Conservation (phyloP, 768 basidiomycete species). For the Tulasnella sp. region DNA sequence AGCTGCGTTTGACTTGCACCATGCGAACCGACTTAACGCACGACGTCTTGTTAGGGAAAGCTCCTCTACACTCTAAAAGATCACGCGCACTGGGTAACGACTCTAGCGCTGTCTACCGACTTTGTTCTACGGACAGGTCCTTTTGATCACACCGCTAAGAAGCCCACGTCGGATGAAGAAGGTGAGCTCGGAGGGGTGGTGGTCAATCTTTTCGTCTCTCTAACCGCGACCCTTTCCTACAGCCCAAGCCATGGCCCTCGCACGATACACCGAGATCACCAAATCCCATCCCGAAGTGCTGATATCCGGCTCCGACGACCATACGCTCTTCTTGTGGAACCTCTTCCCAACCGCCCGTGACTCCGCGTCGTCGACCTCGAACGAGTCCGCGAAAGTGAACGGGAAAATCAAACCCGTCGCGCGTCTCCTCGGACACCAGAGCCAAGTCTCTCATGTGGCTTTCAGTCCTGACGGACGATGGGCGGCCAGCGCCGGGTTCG, state of each 20-base stretch:
- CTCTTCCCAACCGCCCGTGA: constrained; percentile 40
- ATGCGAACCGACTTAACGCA: neutral
- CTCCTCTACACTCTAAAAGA: constrained; percentile 78
- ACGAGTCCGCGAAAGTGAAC: constrained; percentile 25
- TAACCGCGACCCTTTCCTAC: neutral
- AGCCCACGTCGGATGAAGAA: constrained; percentile 68
- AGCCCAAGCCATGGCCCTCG: constrained; percentile 69
- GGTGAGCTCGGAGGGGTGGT: constrained; percentile 34
- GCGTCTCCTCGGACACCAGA: constrained; percentile 87
- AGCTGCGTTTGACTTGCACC: constrained; percentile 20
- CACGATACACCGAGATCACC: constrained; percentile 64
- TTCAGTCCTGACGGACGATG: constrained; percentile 91
- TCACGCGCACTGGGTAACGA: constrained; percentile 99
- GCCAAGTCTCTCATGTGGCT: constrained; percentile 85
- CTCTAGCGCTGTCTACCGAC: constrained; percentile 88
- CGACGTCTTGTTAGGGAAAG: constrained; percentile 47
- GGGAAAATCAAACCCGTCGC: constrained; percentile 57
- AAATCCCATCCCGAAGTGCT: constrained; percentile 60
- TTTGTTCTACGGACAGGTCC: constrained; percentile 91
- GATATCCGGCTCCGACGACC: constrained; percentile 95
- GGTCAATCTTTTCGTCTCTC: neutral
- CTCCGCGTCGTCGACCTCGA: constrained; percentile 16
- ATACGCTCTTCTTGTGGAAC: constrained; percentile 95
- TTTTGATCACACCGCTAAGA: constrained; percentile 78
- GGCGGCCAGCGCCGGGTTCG: constrained; percentile 87